Percentiles rank a stretch among this genome's conserved stretches.
Conservation (phyloP, 805 yeast species). For the Naumovozyma castellii region DNA sequence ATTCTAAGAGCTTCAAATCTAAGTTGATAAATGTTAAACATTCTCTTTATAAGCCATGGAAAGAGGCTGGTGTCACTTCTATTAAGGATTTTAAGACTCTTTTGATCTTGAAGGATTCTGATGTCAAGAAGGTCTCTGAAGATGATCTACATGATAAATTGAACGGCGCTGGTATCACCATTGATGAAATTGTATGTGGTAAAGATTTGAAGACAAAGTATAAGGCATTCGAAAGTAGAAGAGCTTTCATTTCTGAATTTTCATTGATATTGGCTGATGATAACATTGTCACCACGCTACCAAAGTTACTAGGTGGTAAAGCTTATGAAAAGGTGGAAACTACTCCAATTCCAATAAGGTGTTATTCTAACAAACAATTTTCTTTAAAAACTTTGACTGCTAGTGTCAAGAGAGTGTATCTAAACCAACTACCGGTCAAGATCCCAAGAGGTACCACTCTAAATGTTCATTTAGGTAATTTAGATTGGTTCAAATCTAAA, state of each 20-base stretch:
- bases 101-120: constrained; percentile 33
- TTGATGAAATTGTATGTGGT: constrained; percentile 52
- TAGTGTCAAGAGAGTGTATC: constrained; percentile 46
- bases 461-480: constrained; percentile 56
- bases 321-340: constrained; percentile 56
- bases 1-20: constrained; percentile 49
- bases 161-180: constrained; percentile 24
- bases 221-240: constrained; percentile 81
- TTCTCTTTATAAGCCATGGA: constrained; percentile 26
- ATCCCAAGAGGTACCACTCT: constrained; percentile 69
- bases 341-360: constrained; percentile 57
- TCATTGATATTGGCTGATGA: constrained; percentile 83
- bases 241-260: constrained; percentile 57
- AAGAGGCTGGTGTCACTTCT: constrained; percentile 22
- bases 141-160: constrained; percentile 67
- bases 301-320: constrained; percentile 80
- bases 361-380: constrained; percentile 30
- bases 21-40: constrained; percentile 35
- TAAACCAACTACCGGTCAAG: constrained; percentile 49
- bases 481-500: constrained; percentile 35
- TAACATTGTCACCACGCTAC: constrained; percentile 66
- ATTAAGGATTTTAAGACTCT: constrained; percentile 32
- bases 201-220: constrained; percentile 72
- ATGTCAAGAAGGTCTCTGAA: constrained; percentile 27
- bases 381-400: constrained; percentile 44